Base-by-base conservation (phyloP, 2,329 filamentous ascomycete species). In the Cladosporium sphaerospermum region DNA sequence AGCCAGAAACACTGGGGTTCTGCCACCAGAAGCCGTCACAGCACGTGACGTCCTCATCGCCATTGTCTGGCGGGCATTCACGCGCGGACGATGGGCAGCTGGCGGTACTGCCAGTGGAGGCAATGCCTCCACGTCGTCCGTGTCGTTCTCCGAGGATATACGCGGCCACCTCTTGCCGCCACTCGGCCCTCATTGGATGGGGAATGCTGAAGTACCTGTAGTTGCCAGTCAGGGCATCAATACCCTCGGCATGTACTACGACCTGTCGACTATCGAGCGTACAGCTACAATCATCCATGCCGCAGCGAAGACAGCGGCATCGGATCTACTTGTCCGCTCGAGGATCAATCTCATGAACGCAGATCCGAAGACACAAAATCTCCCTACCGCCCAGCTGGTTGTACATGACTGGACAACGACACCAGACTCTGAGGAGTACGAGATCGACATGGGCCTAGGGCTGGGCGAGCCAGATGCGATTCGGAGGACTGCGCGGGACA, bases 31-130 rank as follows among this genome's bases (percentile, higher is more conserved):
- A 43, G 36, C 11, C 7, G 9, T 53, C 37, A 47, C 51, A 2
- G 32, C 37, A 2, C 43, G 39, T 37, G 57, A 63, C 32, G 50
- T 48, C 31, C 52, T 63, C 32, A 44, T 54, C 31, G 47, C 56
- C 14, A 56, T 63, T 6, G 54, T 63, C 11, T 63, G 59, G 60
- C 57, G 56, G 28, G 56, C 53, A 19, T 54, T 57, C 40, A 46
- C 48, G 6, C 52, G 58, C 2, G 59, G 56, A 6, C 48, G 51
- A 9, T 53, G 50, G 42, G 51, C 51, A 11, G 14, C 51, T 16
- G 34, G 45, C n/a, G 47, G 47, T 5, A 10, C 34, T n/a, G 11
- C 47, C 46, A 16, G 43, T 37, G 14, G 45, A 49, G 9, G 33
- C 6, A 10, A 44, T n/a, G 18, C 36, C 41, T 42, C 13, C 36